Evolutionary conservation across 1,284 basidiomycete species (phyloP).

Genomic region (Spongiforma sp.): DNA sequence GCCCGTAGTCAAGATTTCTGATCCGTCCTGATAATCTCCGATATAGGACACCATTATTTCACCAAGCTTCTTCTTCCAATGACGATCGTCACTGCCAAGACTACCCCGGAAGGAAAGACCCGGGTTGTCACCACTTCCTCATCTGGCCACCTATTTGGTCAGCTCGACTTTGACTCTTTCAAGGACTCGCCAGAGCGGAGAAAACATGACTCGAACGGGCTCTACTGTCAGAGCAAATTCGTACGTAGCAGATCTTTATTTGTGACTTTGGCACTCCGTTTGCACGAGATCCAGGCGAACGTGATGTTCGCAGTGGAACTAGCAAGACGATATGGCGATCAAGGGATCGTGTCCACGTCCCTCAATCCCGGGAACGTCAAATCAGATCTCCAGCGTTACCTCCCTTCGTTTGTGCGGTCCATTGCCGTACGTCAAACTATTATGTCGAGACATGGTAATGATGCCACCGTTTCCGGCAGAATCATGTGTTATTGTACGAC

Average conservation of each 20-base stretch:
- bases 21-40: background rate
- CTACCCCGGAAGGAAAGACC: slow-evolving; percentile 36
- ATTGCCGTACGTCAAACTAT: slow-evolving; percentile 19
- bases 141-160: slow-evolving; percentile 30
- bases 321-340: slow-evolving; percentile 26
- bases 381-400: slow-evolving; percentile 30
- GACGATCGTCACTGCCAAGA: slow-evolving; percentile 42
- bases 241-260: slow-evolving; percentile 26
- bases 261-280: background rate
- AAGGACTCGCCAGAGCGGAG: slow-evolving; percentile 43
- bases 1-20: too few relatives aligned
- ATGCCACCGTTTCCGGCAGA: slow-evolving; percentile 7
- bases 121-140: slow-evolving; percentile 53
- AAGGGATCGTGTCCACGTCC: slow-evolving; percentile 30
- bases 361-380: slow-evolving; percentile 34
- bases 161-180: slow-evolving; percentile 42
- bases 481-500: slow-evolving; percentile 25
- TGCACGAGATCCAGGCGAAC: slow-evolving; percentile 22
- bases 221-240: slow-evolving; percentile 55
- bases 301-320: slow-evolving; percentile 29
- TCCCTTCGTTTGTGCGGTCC: slow-evolving; percentile 14
- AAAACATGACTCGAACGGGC: slow-evolving; percentile 24
- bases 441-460: background rate
- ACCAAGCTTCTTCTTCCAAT: slow-evolving; percentile 53
- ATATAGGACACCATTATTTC: slow-evolving; percentile 51